These are phyloP conservation scores for Phlyctochytrium planicorne DNA, from an alignment of 192 early-diverging fungal species.

Conservation along the genomic window DNA sequence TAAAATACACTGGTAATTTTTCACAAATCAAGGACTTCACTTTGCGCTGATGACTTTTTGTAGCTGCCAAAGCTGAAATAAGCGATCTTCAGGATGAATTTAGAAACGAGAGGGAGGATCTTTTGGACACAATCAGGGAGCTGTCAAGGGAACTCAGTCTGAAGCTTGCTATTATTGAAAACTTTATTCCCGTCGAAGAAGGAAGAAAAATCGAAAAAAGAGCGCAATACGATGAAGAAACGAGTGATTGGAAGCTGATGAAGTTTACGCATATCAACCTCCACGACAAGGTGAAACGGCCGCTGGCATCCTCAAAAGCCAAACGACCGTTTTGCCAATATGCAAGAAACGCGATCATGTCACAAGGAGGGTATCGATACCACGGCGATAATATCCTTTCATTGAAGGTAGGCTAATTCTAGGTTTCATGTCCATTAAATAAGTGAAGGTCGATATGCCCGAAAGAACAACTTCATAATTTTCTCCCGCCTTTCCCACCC, in stretches of 20 bases:
- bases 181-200: conserved; percentile 59
- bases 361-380: conserved; percentile 39
- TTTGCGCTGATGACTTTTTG: not conserved
- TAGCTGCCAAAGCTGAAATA: conserved; percentile 51
- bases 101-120: conserved; percentile 54
- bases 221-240: conserved; percentile 53
- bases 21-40: not conserved
- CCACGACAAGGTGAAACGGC: conserved; percentile 40
- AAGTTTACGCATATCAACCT: conserved; percentile 39
- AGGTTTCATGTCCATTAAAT: conserved; percentile 13
- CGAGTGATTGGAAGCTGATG: conserved; percentile 51
- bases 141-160: conserved; percentile 54
- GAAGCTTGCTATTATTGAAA: conserved; percentile 55
- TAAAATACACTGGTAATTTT: conserved; percentile 46
- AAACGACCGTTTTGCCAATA: conserved; percentile 54
- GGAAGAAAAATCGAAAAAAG: conserved; percentile 47
- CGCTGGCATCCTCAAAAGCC: conserved; percentile 28
- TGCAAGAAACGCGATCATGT: conserved; percentile 41
- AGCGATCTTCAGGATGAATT: conserved; percentile 63
- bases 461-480: conserved; percentile 41
- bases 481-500: too few relatives aligned
- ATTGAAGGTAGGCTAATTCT: conserved; percentile 38
- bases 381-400: conserved; percentile 49
- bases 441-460: conserved; percentile 47
- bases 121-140: conserved; percentile 61